Percentiles rank a stretch among this genome's conserved stretches.
Evolutionary conservation across 306 rosid genomes (phyloP).

Genomic region (Sindora glabra): DNA sequence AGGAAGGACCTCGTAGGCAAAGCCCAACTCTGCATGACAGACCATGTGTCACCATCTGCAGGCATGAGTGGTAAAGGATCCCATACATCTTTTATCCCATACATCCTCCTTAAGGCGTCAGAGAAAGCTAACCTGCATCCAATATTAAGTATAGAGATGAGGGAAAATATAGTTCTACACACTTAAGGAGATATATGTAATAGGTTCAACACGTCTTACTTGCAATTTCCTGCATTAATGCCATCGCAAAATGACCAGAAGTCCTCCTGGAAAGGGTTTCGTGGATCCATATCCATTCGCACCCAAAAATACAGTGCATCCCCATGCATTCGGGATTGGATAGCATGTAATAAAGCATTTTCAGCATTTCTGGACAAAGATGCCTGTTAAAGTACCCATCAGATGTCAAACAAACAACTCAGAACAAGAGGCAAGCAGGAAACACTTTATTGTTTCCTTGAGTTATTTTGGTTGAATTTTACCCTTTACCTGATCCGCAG

Average conservation of each 20-base stretch:
- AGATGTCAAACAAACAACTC: slow-evolving; percentile 13
- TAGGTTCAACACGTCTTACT: slow-evolving; percentile 32
- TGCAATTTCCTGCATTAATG: slow-evolving; percentile 94
- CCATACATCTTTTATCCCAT: slow-evolving; percentile 43
- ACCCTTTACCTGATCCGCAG: neutral
- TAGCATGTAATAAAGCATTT: slow-evolving; percentile 60
- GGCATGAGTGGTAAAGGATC: slow-evolving; percentile 84
- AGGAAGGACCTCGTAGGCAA: slow-evolving; percentile 85
- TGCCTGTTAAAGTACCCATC: slow-evolving; percentile 47
- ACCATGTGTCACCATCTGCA: slow-evolving; percentile 73
- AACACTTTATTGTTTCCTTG: neutral
- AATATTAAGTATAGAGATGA: neutral
- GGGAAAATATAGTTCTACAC: neutral
- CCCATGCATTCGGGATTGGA: slow-evolving; percentile 62
- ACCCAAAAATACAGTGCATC: slow-evolving; percentile 95
- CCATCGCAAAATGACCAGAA: slow-evolving; percentile 95
- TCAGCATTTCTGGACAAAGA: slow-evolving; percentile 72
- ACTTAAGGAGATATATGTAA: neutral
- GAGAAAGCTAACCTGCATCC: slow-evolving; percentile 71
- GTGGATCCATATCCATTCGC: slow-evolving; percentile 67
- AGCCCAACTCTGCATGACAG: slow-evolving; percentile 87
- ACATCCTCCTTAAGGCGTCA: slow-evolving; percentile 73
- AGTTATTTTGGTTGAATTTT: neutral
- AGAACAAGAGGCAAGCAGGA: neutral
- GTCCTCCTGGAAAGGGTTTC: slow-evolving; percentile 58